These are phyloP conservation scores for Sapria himalayana DNA, from an alignment of 345 rosid species.

Conservation along the genomic window DNA sequence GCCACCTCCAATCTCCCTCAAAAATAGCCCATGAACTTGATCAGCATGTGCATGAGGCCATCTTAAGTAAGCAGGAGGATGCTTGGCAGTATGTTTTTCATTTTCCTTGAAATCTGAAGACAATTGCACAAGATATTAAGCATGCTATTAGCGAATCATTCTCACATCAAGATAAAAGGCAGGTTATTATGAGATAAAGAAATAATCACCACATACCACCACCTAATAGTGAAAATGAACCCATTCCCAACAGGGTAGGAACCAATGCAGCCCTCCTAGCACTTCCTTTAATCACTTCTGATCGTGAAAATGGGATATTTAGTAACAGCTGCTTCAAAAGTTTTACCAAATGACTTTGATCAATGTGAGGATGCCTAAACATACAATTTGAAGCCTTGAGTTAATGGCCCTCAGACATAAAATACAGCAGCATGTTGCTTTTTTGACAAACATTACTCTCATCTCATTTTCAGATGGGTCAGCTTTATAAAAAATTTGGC, in stretches of 20 bases:
- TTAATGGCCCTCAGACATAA: too few relatives aligned
- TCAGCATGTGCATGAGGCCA: slow-evolving; percentile 94
- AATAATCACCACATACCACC: slow-evolving; percentile 24
- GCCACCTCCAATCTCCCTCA: slow-evolving; percentile 99
- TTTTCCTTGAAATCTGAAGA: slow-evolving; percentile 32
- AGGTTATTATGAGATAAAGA: slow-evolving; percentile 5
- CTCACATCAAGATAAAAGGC: neutral
- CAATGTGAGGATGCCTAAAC: slow-evolving; percentile 67
- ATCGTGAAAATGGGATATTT: slow-evolving; percentile 32
- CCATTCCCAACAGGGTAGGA: slow-evolving; percentile 77
- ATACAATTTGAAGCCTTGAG: too few relatives aligned
- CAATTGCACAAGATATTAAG: slow-evolving; percentile 2
- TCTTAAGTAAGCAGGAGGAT: slow-evolving; percentile 51
- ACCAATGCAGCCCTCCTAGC: slow-evolving; percentile 61
- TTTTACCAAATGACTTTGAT: slow-evolving; percentile 77
- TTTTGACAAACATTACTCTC: too few relatives aligned
- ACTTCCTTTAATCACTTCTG: slow-evolving; percentile 23
- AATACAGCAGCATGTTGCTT: too few relatives aligned
- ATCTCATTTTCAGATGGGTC: too few relatives aligned
- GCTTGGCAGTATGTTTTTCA: slow-evolving; percentile 17
- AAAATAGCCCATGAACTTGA: slow-evolving; percentile 70
- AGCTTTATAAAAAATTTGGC: too few relatives aligned
- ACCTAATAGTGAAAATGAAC: slow-evolving; percentile 75
- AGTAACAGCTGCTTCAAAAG: slow-evolving; percentile 73
- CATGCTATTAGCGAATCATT: neutral